Evolutionary conservation across 2,329 filamentous ascomycete species (phyloP), one percentile per base, ranked within the genome.

Genomic region (Septoria linicola): DNA sequence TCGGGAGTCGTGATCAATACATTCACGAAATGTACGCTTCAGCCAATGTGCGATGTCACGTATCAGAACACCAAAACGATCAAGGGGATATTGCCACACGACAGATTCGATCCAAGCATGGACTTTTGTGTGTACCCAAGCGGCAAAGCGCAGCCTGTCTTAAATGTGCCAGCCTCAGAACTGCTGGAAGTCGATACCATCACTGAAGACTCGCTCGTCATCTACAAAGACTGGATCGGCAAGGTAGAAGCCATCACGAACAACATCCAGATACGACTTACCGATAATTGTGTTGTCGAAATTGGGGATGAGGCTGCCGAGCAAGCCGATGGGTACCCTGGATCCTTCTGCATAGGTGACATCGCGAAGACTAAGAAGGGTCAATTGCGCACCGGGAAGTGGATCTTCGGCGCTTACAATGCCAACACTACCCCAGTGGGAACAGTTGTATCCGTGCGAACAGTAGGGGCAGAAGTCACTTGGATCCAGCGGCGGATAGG

Each of bases 211-310:
- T 76, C 80, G 45, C 69, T 78, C 25, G 70, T 83, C 17, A 69
- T 82, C 10, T 80, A 77, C 61, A 69, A 75, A 14, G 73, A 79
- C 57, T 83, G 80, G 77, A 63, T 83, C 3, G 81, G 81, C 1
- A 66, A 74, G 8, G 73, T 84, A 3, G 71, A 76, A 43, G 70
- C 74, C 2, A 69, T 78, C 37, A 69, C 72, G 23, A 72, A 77
- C 41, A 73, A 78, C 44, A 70, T 82, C 11, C 71, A 76, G 1
- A 54, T 84, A 20, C 73, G 70, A 35, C 70, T 83, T 10, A 62
- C 69, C 5, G 77, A 83, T 62, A 76, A 75, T 41, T 77, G 72
- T 25, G 74, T 82, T 2, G 80, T 83, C 7, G 72, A 77, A 2
- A 71, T 81, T 8, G 68, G 74, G 21, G 70, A 77, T 30, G 67